These are phyloP conservation scores for Ambrosia trifida DNA, from an alignment of 129 eudicot species.

Conservation along the genomic window DNA sequence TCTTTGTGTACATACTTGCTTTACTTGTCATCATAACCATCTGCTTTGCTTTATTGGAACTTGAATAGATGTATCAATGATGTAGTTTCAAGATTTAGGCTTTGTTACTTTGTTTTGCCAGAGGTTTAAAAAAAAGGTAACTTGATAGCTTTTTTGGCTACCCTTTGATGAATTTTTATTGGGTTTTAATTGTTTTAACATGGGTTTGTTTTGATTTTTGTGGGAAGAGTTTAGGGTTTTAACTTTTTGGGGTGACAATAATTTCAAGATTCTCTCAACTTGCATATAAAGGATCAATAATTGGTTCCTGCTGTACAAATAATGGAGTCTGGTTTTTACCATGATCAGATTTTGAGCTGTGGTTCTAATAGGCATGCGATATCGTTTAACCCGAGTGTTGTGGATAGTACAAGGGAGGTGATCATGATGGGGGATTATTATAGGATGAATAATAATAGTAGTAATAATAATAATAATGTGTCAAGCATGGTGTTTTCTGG, in stretches of 20 bases:
- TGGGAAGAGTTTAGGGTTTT: conserved; percentile 38
- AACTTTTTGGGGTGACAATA: conserved; percentile 27
- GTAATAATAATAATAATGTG: not conserved
- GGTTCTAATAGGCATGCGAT: conserved; percentile 43
- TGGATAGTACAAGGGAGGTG: conserved; percentile 51
- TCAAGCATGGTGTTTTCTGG: conserved; percentile 36
- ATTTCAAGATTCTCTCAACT: conserved; percentile 30
- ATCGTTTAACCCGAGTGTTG: conserved; percentile 49
- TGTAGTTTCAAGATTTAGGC: conserved; percentile 15
- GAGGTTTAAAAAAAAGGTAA: not conserved
- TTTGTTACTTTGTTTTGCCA: too few species aligned
- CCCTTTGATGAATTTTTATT: not conserved
- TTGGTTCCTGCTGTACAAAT: conserved; percentile 14
- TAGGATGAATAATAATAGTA: conserved; percentile 15
- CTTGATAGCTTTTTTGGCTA: not conserved
- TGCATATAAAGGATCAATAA: conserved; percentile 18
- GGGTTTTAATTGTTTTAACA: conserved; percentile 24
- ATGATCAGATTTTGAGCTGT: conserved; percentile 40
- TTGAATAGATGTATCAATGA: conserved; percentile 19
- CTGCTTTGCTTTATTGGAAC: conserved; percentile 1
- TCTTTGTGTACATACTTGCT: conserved; percentile 10
- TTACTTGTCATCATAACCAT: not conserved
- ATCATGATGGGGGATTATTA: conserved; percentile 47
- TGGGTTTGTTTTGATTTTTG: conserved; percentile 6
- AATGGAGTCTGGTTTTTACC: conserved; percentile 48